These are phyloP conservation scores for Exophiala xenobiotica DNA, from an alignment of 2,329 filamentous ascomycete genomes.

Conservation along the genomic window DNA sequence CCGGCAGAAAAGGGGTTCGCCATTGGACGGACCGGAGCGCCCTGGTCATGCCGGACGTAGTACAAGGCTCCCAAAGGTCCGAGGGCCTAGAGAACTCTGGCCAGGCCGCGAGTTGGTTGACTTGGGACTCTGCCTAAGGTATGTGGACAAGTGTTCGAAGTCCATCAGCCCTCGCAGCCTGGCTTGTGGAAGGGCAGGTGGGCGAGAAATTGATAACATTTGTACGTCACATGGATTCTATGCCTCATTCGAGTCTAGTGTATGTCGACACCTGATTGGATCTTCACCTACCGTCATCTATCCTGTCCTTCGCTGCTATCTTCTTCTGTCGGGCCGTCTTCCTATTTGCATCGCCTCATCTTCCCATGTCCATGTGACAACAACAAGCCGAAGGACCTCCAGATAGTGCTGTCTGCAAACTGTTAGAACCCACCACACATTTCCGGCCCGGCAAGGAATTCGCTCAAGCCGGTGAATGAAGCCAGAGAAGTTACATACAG, in stretches of 20 bases:
- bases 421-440: too few relatives aligned
- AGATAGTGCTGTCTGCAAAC: too few relatives aligned
- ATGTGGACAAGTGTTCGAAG: background rate
- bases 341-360: background rate
- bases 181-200: background rate
- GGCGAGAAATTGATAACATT: background rate
- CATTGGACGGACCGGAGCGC: conserved; percentile 7
- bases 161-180: background rate
- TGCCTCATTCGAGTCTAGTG: conserved; percentile 15
- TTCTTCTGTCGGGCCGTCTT: background rate
- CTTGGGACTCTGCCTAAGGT: background rate
- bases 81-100: background rate
- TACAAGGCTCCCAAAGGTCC: background rate
- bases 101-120: background rate
- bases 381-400: too few relatives aligned
- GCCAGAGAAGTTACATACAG: too few relatives aligned
- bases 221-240: conserved; percentile 15
- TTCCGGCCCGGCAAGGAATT: too few relatives aligned
- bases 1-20: conserved; percentile 16
- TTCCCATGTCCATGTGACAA: background rate
- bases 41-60: background rate
- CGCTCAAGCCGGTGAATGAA: too few relatives aligned
- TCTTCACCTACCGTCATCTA: background rate
- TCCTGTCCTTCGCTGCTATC: background rate
- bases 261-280: background rate